Percentiles rank a stretch among this genome's conserved stretches.
phyloP scores from a whole-genome alignment of 2,329 filamentous ascomycete genomes.

The Leptographium procerum region DNA sequence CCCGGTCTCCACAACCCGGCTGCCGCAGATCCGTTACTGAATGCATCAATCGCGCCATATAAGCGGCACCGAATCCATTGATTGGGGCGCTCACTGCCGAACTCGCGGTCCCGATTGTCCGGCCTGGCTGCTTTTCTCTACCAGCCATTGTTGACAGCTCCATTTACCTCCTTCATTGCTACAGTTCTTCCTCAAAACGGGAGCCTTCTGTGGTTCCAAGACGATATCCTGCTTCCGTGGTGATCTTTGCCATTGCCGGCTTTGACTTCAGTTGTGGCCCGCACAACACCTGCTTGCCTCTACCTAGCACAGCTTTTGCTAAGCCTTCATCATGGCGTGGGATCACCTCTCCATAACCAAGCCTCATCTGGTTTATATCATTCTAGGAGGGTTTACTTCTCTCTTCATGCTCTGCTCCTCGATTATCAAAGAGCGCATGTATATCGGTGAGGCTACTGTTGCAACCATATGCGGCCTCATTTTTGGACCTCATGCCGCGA shows the following conservation, averaged over 20 bases:
- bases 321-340: slow-evolving; percentile 53
- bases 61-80: slow-evolving; percentile 14
- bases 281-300: background rate
- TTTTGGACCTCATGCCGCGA: slow-evolving; percentile 74
- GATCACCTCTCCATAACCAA: slow-evolving; percentile 75
- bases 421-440: slow-evolving; percentile 94
- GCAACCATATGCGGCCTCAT: slow-evolving; percentile 81
- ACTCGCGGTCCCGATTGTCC: background rate
- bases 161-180: background rate
- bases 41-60: slow-evolving; percentile 13
- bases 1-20: background rate
- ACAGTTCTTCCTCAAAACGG: background rate
- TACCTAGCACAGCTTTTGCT: background rate
- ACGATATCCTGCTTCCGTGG: background rate
- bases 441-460: slow-evolving; percentile 96
- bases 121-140: background rate
- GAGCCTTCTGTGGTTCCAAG: background rate
- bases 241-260: no score
- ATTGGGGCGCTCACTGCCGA: slow-evolving; percentile 13
- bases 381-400: slow-evolving; percentile 92
- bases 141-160: background rate
- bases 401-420: slow-evolving; percentile 98
- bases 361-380: slow-evolving; percentile 96
- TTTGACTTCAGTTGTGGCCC: background rate
- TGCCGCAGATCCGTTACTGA: slow-evolving; percentile 5